A percentile compares a stretch with the other conserved stretches of the same genome.
Conservation (phyloP, 208 protist species). For the Wallacemonas rigidus region DNA sequence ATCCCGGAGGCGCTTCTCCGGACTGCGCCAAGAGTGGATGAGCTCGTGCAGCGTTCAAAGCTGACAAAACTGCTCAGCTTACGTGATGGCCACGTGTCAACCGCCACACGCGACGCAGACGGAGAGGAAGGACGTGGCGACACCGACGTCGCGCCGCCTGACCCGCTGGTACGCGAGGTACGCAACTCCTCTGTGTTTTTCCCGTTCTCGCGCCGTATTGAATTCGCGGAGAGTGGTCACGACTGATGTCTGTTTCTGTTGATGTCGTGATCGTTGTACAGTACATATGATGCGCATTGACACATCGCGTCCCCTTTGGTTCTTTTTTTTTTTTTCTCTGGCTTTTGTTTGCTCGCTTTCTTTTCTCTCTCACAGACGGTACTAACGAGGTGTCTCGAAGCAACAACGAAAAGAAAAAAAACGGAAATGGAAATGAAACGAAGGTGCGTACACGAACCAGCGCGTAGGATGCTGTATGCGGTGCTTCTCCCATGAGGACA, state of each 20-base stretch:
- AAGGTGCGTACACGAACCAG: no score
- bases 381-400: no score
- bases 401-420: background rate
- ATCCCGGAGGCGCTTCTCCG: conserved; percentile 39
- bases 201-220: conserved; percentile 33
- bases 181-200: conserved; percentile 35
- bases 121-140: background rate
- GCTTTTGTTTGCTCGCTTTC: conserved; percentile 8
- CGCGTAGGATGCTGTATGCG: no score
- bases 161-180: conserved; percentile 18
- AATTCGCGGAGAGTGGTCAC: conserved; percentile 20
- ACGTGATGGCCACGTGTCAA: background rate
- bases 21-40: conserved; percentile 41
- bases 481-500: no score
- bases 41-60: conserved; percentile 34
- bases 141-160: background rate
- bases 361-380: background rate
- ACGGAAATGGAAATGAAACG: background rate
- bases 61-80: conserved; percentile 11
- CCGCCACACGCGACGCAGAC: background rate
- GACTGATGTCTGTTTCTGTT: conserved; percentile 1
- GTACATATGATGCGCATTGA: background rate
- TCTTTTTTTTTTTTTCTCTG: conserved; percentile 18
- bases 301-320: conserved; percentile 15
- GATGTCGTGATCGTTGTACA: background rate